phyloP scores from a whole-genome alignment of 2,329 filamentous ascomycete genomes.

The Fusarium luffae region DNA sequence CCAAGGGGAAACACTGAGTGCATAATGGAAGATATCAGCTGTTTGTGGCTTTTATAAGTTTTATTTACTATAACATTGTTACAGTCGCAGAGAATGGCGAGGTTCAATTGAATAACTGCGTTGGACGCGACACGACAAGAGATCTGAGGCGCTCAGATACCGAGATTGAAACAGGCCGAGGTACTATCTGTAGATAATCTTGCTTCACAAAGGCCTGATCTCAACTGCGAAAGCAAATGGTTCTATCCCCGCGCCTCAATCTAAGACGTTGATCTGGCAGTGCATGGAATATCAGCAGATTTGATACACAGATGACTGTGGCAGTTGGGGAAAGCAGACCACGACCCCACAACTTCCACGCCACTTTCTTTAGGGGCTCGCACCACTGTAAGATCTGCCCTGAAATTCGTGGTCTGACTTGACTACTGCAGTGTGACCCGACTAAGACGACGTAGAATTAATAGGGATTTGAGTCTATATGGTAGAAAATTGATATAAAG shows the following conservation, averaged over 20 bases:
- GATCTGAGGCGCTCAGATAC: conserved; percentile 10
- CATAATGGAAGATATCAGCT: not conserved
- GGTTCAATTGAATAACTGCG: not conserved
- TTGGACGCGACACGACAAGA: not conserved
- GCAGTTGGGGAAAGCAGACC: not conserved
- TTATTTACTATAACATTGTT: not conserved
- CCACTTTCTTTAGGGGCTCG: conserved; percentile 19
- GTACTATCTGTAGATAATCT: conserved; percentile 11
- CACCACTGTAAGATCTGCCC: conserved; percentile 1
- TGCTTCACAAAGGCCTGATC: not conserved
- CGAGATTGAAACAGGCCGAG: conserved; percentile 8
- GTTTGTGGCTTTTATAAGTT: not conserved
- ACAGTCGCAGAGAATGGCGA: not conserved
- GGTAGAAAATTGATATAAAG: conserved; percentile 24
- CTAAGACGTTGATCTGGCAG: not conserved
- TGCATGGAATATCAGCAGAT: conserved; percentile 2
- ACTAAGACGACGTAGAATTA: not conserved
- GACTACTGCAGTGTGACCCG: not conserved
- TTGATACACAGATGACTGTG: not conserved
- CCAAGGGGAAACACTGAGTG: not conserved
- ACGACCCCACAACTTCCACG: conserved; percentile 19
- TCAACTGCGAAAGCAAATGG: not conserved
- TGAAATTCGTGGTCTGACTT: conserved; percentile 26
- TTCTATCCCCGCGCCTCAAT: not conserved
- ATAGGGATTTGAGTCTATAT: not conserved